Evolutionary conservation across 768 basidiomycete genomes (phyloP).

Genomic region (Phaffia tasmanica): DNA sequence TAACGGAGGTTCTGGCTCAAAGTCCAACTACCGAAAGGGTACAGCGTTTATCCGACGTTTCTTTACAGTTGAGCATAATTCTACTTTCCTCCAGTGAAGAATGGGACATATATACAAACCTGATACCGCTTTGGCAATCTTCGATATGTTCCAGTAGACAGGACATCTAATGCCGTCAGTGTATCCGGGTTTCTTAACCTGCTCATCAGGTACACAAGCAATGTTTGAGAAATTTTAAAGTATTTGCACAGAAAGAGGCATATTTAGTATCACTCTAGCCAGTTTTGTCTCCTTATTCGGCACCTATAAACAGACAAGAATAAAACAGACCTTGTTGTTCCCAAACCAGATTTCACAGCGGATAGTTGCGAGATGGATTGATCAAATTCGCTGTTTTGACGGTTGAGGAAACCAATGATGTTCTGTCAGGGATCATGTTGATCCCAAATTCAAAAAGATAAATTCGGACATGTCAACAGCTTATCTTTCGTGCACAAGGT

Average conservation of each 20-base stretch:
- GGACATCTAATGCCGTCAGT: constrained; percentile 76
- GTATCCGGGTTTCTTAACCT: constrained; percentile 90
- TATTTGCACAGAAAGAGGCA: background rate
- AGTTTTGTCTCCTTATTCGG: background rate
- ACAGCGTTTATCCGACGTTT: too few relatives aligned
- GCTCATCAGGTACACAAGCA: constrained; percentile 1
- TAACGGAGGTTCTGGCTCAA: constrained; percentile 5
- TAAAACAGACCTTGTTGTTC: constrained; percentile 57
- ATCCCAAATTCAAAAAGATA: background rate
- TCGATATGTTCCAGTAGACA: constrained; percentile 74
- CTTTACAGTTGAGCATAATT: too few relatives aligned
- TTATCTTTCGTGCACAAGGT: constrained; percentile 65
- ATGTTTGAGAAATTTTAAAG: background rate
- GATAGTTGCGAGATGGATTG: constrained; percentile 53
- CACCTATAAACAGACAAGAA: background rate
- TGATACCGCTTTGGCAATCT: constrained; percentile 52
- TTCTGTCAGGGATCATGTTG: constrained; percentile 46
- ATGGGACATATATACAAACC: constrained; percentile 3
- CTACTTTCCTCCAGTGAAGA: too few relatives aligned
- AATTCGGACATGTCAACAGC: constrained; percentile 51
- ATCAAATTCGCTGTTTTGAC: constrained; percentile 74
- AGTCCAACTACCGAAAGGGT: constrained; percentile 13
- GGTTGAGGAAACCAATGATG: constrained; percentile 73
- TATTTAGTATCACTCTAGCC: too few relatives aligned
- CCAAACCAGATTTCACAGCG: constrained; percentile 57